Evolutionary conservation across 148 eudicot species (phyloP).

Genomic region (Polygonum aviculare): DNA sequence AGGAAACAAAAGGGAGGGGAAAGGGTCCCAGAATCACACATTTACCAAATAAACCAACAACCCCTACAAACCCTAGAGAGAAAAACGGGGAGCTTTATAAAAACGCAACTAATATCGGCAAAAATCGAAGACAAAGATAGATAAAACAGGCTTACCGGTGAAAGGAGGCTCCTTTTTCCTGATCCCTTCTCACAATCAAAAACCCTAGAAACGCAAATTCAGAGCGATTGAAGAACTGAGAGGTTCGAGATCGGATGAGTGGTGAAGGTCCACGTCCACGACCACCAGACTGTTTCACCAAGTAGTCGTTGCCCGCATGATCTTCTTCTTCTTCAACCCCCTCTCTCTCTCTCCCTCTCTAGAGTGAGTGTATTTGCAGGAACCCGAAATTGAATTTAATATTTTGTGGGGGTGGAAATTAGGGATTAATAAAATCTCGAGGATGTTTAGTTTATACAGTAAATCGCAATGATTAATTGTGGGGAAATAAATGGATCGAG

Average conservation of each 20-base stretch:
- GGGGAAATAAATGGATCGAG: background rate
- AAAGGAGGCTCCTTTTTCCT: background rate
- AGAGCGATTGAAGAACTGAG: background rate
- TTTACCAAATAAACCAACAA: background rate
- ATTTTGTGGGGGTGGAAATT: background rate
- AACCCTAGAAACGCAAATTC: conserved; percentile 3
- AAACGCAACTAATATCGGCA: conserved; percentile 3
- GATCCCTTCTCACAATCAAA: background rate
- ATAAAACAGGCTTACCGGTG: conserved; percentile 6
- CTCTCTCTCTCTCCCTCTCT: conserved; percentile 1
- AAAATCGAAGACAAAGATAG: conserved; percentile 1
- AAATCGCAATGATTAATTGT: conserved; percentile 1
- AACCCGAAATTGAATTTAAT: background rate
- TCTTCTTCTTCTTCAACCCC: conserved; percentile 13
- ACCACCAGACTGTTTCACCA: conserved; percentile 1
- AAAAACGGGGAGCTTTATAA: background rate
- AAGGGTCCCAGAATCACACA: background rate
- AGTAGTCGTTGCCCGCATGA: conserved; percentile 27
- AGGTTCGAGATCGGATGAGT: conserved; percentile 20
- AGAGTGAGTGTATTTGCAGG: background rate
- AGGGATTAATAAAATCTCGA: background rate
- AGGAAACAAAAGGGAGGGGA: background rate
- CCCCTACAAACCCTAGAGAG: conserved; percentile 8
- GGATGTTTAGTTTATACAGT: background rate
- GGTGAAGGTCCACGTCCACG: conserved; percentile 15